Conservation (phyloP, 352 stramenopile genomes). For the Halophytophthora polymorphica region DNA sequence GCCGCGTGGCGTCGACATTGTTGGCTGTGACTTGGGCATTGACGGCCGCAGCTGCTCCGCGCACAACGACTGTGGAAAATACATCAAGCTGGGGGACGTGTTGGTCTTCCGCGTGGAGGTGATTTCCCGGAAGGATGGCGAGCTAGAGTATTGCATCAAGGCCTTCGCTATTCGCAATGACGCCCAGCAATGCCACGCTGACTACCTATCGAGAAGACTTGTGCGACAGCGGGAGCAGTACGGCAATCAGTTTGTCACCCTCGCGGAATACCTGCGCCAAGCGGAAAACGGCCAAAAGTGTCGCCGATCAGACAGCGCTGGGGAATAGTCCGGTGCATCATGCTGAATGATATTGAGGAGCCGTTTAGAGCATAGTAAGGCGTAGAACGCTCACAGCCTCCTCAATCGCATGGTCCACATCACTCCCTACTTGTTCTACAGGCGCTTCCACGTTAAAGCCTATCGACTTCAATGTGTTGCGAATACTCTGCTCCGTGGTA, state of each 20-base stretch:
- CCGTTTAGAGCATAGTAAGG: constrained; percentile 5
- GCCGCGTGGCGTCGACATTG: background rate
- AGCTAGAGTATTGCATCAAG: background rate
- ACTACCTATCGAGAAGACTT: background rate
- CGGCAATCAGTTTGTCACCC: background rate
- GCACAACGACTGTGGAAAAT: background rate
- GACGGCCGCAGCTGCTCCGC: background rate
- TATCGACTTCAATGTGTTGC: background rate
- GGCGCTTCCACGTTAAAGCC: background rate
- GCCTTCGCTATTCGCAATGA: constrained; percentile 1
- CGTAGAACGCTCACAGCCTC: too few relatives aligned
- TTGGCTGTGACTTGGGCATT: background rate
- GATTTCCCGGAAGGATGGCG: background rate
- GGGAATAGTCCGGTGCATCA: background rate
- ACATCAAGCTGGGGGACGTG: background rate
- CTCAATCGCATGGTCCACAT: too few relatives aligned
- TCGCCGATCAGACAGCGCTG: background rate
- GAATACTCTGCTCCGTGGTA: background rate
- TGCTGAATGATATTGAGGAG: constrained; percentile 2
- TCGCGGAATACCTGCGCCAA: background rate
- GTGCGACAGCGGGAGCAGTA: background rate
- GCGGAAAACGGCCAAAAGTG: background rate
- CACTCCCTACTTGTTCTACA: background rate
- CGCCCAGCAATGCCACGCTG: background rate
- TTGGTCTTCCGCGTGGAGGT: background rate